A percentile compares a stretch with the other conserved stretches of the same genome.
phyloP scores from a whole-genome alignment of 1,139 yeast genomes.

The Hyphopichia buzzinii region DNA sequence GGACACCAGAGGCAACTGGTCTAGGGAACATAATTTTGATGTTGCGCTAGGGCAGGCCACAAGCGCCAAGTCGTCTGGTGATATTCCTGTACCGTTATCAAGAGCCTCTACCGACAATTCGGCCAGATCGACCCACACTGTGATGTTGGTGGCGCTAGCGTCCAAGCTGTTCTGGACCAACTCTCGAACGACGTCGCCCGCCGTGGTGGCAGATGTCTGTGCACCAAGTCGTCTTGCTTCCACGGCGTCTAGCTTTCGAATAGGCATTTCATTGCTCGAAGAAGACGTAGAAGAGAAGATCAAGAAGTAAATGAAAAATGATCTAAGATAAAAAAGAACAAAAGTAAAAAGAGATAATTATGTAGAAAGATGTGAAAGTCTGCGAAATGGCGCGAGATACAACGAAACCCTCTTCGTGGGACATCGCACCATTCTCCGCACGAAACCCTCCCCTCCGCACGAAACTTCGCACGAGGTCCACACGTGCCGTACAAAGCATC shows the following conservation, averaged over 20 bases:
- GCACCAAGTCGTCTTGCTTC: slow-evolving; percentile 5
- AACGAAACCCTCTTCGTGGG: no score
- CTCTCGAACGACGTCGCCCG: slow-evolving; percentile 58
- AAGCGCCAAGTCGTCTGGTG: slow-evolving; percentile 51
- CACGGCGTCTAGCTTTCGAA: background rate
- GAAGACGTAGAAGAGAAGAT: no score
- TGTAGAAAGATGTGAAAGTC: no score
- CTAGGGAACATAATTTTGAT: slow-evolving; percentile 56
- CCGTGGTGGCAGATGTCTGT: slow-evolving; percentile 10
- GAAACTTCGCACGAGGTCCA: no score
- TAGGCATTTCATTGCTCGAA: no score
- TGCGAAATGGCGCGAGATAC: no score
- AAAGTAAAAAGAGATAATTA: no score
- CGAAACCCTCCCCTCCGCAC: no score
- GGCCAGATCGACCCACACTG: slow-evolving; percentile 60
- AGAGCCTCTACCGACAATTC: slow-evolving; percentile 57
- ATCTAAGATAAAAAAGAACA: no score
- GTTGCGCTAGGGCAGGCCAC: slow-evolving; percentile 71
- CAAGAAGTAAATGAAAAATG: no score
- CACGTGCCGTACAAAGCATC: no score
- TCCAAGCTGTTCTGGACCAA: slow-evolving; percentile 79
- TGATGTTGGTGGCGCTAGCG: slow-evolving; percentile 65
- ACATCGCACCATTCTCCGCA: no score
- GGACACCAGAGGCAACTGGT: slow-evolving; percentile 45
- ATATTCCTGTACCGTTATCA: slow-evolving; percentile 80